Conservation (phyloP, 2,329 filamentous ascomycete species). For the Colletotrichum sp. region DNA sequence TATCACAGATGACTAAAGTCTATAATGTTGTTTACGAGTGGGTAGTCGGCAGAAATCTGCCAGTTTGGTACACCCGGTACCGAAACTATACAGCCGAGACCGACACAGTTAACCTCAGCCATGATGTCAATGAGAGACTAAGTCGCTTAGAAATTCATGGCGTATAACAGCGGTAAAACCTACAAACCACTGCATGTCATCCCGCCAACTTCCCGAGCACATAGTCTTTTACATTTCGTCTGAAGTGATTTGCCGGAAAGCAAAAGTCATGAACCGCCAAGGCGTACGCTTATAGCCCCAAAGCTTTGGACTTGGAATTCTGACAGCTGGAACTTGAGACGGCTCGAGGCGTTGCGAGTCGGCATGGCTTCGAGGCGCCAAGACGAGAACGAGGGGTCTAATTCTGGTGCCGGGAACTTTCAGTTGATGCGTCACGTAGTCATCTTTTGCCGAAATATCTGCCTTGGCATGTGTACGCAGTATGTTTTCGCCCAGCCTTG, state of each 20-base stretch:
- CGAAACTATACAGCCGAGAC: neutral
- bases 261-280: neutral
- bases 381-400: neutral
- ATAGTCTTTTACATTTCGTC: neutral
- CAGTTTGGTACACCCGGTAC: accelerated
- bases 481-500: neutral
- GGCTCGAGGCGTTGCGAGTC: neutral
- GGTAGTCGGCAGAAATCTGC: neutral
- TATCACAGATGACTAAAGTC: neutral
- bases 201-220: neutral
- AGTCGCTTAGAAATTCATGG: neutral
- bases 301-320: neutral
- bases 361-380: neutral
- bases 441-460: neutral
- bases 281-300: neutral
- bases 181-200: neutral
- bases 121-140: neutral
- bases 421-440: neutral
- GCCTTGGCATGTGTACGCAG: neutral
- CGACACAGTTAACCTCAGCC: neutral
- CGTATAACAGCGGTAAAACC: neutral
- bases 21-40: neutral
- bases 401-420: neutral
- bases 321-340: neutral
- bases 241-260: neutral